A percentile compares a stretch with the other conserved stretches of the same genome.
phyloP scores from a whole-genome alignment of 306 rosid genomes.

The Pyrus pyrifolia region DNA sequence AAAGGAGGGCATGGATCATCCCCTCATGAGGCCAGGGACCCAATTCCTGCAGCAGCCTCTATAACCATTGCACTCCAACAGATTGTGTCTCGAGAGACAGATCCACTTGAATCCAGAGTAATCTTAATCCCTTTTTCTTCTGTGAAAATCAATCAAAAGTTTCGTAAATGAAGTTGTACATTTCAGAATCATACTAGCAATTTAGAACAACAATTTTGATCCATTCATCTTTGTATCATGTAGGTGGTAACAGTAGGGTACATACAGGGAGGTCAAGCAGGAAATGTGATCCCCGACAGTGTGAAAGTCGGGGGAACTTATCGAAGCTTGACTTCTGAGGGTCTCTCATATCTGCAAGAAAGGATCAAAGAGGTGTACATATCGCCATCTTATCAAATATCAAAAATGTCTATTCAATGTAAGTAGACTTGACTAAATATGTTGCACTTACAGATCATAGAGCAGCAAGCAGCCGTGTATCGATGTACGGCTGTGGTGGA shows the following conservation, averaged over 20 bases:
- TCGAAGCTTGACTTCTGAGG: slow-evolving; percentile 30
- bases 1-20: slow-evolving; percentile 37
- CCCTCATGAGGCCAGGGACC: slow-evolving; percentile 36
- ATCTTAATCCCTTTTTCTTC: background rate
- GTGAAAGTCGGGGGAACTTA: slow-evolving; percentile 34
- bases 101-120: slow-evolving; percentile 43
- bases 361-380: slow-evolving; percentile 35
- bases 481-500: slow-evolving; percentile 34
- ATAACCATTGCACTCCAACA: slow-evolving; percentile 38
- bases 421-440: background rate
- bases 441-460: slow-evolving; percentile 21
- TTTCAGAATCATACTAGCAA: background rate
- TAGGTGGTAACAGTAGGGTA: slow-evolving; percentile 38
- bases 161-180: background rate
- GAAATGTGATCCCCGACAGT: slow-evolving; percentile 28
- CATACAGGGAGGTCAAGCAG: slow-evolving; percentile 27
- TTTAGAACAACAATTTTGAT: background rate
- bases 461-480: slow-evolving; percentile 34
- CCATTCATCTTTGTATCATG: background rate
- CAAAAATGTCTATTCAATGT: too few relatives aligned
- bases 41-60: slow-evolving; percentile 28
- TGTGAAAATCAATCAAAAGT: background rate
- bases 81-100: slow-evolving; percentile 32
- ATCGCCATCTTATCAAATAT: background rate
- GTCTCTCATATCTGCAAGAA: slow-evolving; percentile 27